Evolutionary conservation across 2,329 filamentous ascomycete genomes (phyloP), one percentile per base, ranked within the genome.

Genomic region (Colletotrichum plurivorum): DNA sequence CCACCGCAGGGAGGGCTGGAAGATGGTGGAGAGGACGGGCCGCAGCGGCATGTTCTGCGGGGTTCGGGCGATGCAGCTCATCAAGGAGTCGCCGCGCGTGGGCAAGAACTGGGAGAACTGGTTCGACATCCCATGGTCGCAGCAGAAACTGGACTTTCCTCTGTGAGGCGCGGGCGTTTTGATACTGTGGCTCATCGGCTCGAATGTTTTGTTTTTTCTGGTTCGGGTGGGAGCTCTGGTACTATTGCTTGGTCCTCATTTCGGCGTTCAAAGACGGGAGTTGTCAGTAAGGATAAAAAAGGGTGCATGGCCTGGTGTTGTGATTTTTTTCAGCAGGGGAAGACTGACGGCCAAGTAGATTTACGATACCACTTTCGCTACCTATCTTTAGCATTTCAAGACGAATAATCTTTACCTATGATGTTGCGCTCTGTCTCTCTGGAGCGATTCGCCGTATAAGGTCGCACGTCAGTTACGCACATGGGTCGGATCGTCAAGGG

Each of bases 41-140:
- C 79, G 81, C 55, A 85, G 83, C 27, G 87, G 87, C 31, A 81
- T 87, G 67, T 89, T 87, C 74, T 90, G 89, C 75, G 87, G 86
- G 8, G 82, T 84, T 4, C 79, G 85, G 31, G 84, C 86, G 73
- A 80, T 90, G 76, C 83, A 82, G 72, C 71, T 80, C 12, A 73
- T 83, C 39, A 71, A 70, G 31, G 63, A 67, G 57, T 53, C 52
- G n/a, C 67, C 63, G 22, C 63, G 64, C 4, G 49, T 63, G 20
- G 67, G 64, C 12, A 66, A 64, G 45, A 67, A 70, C 52, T 67
- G 67, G 67, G 63, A 70, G 67, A 70, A 70, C n/a, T n/a, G 53
- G 43, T 63, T 27, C 18, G 46, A 52, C 53, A 70, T 70, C 7
- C 64, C 67, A 8, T 63, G 67, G 67, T 31, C 45, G 6, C 15